phyloP scores from a whole-genome alignment of 2,329 filamentous ascomycete species.

The Hymenoscyphus infarciens region DNA sequence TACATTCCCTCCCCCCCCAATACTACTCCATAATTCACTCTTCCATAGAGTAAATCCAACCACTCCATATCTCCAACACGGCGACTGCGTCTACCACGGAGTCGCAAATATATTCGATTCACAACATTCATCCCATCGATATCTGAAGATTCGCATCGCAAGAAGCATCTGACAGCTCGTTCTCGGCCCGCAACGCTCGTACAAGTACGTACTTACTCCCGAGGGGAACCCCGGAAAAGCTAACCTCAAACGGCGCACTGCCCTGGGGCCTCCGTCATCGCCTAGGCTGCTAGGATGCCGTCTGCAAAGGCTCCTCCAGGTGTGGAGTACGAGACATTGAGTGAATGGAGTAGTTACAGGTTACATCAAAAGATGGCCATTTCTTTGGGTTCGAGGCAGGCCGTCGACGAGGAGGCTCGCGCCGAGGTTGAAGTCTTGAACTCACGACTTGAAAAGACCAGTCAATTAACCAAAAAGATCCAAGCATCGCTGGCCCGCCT shows the following conservation, averaged over 20 bases:
- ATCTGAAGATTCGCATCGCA: too few species aligned
- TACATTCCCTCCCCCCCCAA: too few species aligned
- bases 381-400: conserved; percentile 30
- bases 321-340: not conserved
- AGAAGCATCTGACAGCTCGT: not conserved
- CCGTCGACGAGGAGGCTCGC: conserved; percentile 60
- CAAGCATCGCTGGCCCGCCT: conserved; percentile 80
- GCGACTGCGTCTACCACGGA: too few species aligned
- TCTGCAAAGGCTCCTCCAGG: not conserved
- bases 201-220: not conserved
- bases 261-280: not conserved
- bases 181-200: not conserved
- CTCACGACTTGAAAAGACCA: conserved; percentile 82
- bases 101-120: too few species aligned
- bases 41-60: too few species aligned
- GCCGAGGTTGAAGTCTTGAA: conserved; percentile 69
- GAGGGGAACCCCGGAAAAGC: not conserved
- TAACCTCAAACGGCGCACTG: not conserved
- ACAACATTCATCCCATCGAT: too few species aligned
- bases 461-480: conserved; percentile 91
- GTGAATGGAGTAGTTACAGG: conserved; percentile 20
- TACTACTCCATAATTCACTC: too few species aligned
- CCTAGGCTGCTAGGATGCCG: not conserved
- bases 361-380: conserved; percentile 32
- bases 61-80: too few species aligned